These are phyloP conservation scores for Leccinum arenicola DNA, from an alignment of 768 basidiomycete species.

Conservation along the genomic window DNA sequence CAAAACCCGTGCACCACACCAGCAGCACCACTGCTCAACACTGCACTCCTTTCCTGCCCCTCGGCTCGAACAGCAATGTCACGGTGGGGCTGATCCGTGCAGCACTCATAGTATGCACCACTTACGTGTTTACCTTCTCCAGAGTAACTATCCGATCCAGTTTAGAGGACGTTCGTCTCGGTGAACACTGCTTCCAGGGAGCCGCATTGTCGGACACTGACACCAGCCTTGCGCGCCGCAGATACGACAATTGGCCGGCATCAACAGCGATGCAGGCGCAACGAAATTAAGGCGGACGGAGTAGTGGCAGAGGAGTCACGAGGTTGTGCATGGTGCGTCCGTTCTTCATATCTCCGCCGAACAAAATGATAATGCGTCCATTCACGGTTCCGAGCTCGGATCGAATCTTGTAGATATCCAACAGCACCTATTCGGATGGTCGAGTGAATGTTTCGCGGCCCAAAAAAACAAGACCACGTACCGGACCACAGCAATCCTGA, in stretches of 20 bases:
- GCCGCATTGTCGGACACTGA: conserved; percentile 76
- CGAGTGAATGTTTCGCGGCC: conserved; percentile 1
- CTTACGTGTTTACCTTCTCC: too few relatives aligned
- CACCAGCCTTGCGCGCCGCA: conserved; percentile 80
- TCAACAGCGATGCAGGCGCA: conserved; percentile 78
- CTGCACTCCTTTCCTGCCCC: too few relatives aligned
- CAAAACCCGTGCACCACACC: too few relatives aligned
- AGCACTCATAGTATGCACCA: too few relatives aligned
- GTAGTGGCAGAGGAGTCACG: conserved; percentile 88
- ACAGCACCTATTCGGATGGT: conserved; percentile 52
- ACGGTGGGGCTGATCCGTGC: too few relatives aligned
- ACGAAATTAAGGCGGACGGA: conserved; percentile 95
- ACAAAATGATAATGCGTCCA: conserved; percentile 85
- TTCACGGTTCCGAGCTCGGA: conserved; percentile 98
- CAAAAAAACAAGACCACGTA: conserved; percentile 29
- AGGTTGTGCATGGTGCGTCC: conserved; percentile 97
- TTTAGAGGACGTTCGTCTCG: too few relatives aligned
- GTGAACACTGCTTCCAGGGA: conserved; percentile 84
- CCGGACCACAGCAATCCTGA: conserved; percentile 27
- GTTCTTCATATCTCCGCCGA: conserved; percentile 91
- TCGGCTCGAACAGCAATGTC: too few relatives aligned
- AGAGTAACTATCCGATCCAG: too few relatives aligned
- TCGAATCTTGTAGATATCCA: conserved; percentile 93
- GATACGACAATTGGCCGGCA: conserved; percentile 83
- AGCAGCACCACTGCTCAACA: too few relatives aligned